These are phyloP conservation scores for Gloeopeniophorella convolvens DNA, from an alignment of 768 basidiomycete genomes.

Conservation along the genomic window DNA sequence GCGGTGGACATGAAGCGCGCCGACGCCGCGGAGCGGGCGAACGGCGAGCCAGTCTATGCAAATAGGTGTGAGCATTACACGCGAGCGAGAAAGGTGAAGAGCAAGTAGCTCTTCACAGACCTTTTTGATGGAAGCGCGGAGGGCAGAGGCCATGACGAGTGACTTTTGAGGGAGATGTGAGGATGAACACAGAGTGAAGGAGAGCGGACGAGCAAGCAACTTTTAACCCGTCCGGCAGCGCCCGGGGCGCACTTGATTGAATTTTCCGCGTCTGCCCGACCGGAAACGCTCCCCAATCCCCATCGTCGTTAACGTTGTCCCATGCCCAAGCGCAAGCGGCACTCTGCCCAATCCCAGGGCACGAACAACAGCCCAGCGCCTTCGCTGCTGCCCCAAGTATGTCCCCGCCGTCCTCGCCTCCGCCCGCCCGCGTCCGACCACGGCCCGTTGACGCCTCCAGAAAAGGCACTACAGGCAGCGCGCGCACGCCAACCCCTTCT, in stretches of 20 bases:
- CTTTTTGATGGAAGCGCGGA: slow-evolving; percentile 31
- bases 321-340: slow-evolving; percentile 30
- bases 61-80: slow-evolving; percentile 7
- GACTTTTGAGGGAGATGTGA: slow-evolving; percentile 14
- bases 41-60: slow-evolving; percentile 41
- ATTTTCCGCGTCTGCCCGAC: slow-evolving; percentile 9
- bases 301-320: background rate
- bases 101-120: slow-evolving; percentile 30
- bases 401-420: slow-evolving; percentile 16
- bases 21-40: slow-evolving; percentile 39
- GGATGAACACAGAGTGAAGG: background rate
- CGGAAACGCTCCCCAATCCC: background rate
- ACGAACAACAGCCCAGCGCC: slow-evolving; percentile 14
- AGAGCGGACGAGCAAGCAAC: background rate
- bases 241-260: background rate
- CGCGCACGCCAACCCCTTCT: slow-evolving; percentile 82
- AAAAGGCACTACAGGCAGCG: slow-evolving; percentile 83
- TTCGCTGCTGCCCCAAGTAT: slow-evolving; percentile 29
- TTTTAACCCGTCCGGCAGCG: background rate
- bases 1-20: slow-evolving; percentile 60
- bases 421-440: background rate
- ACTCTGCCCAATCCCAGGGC: slow-evolving; percentile 8
- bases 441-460: slow-evolving; percentile 29
- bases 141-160: slow-evolving; percentile 24
- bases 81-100: slow-evolving; percentile 15